phyloP scores from a whole-genome alignment of 192 early-diverging fungal genomes.

The Blastocladiella britannica region DNA sequence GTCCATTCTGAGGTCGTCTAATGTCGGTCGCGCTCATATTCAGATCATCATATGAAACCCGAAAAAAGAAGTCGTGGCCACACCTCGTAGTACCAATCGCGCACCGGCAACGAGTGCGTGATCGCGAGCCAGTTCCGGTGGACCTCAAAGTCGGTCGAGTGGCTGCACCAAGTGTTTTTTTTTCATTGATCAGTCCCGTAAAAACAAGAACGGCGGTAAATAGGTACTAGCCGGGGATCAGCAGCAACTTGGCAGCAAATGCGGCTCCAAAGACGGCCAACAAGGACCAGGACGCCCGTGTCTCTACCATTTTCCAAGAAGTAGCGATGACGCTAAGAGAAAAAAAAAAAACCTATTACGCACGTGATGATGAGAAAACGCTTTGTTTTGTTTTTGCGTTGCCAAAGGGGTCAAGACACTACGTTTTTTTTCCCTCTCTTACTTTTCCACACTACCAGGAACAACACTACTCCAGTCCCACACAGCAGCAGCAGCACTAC shows the following conservation, averaged over 20 bases:
- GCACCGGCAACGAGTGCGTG: slow-evolving; percentile 59
- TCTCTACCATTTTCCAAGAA: too few species aligned
- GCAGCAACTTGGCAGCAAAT: slow-evolving; percentile 31
- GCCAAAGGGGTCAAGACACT: too few species aligned
- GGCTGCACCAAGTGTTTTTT: slow-evolving; percentile 16
- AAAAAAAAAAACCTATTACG: too few species aligned
- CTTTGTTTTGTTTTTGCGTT: too few species aligned
- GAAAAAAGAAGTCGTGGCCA: too few species aligned
- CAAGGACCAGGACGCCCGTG: slow-evolving; percentile 24
- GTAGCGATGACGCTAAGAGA: too few species aligned
- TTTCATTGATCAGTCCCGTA: neutral
- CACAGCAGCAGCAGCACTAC: too few species aligned
- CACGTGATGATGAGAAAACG: too few species aligned
- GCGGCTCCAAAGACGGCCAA: slow-evolving; percentile 12
- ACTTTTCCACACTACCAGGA: too few species aligned
- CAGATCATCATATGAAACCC: neutral
- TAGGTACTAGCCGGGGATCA: slow-evolving; percentile 51
- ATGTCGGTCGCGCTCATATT: neutral
- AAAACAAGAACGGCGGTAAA: neutral
- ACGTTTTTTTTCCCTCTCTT: too few species aligned
- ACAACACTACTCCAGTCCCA: too few species aligned
- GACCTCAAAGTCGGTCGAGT: slow-evolving; percentile 97
- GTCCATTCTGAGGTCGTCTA: slow-evolving; percentile 74
- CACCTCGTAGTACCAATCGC: slow-evolving; percentile 69
- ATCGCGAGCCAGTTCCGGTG: slow-evolving; percentile 95